phyloP scores from a whole-genome alignment of 805 yeast genomes.

The Wickerhamiella qilinensis region DNA sequence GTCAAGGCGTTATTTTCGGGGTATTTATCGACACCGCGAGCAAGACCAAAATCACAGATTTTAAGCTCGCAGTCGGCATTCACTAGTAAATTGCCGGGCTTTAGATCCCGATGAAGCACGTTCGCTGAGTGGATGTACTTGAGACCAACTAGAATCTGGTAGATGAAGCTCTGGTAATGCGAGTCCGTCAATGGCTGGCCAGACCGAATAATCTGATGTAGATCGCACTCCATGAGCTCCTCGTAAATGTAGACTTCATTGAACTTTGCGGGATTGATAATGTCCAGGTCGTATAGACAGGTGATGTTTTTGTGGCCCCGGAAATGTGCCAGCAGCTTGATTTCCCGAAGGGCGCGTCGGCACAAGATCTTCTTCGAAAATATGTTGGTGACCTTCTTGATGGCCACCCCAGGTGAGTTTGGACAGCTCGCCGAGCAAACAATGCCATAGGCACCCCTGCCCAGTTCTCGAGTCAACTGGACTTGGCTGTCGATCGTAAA shows the following conservation, averaged over 20 bases:
- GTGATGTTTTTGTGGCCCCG: conserved; percentile 95
- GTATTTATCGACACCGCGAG: conserved; percentile 41
- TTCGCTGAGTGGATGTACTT: conserved; percentile 89
- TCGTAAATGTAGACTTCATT: conserved; percentile 89
- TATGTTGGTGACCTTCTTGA: conserved; percentile 89
- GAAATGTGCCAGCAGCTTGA: conserved; percentile 80
- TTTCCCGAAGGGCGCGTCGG: conserved; percentile 80
- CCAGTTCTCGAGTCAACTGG: conserved; percentile 79
- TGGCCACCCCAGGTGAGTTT: conserved; percentile 76
- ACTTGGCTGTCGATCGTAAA: conserved; percentile 82
- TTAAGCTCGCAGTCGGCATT: conserved; percentile 90
- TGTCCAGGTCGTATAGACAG: conserved; percentile 85
- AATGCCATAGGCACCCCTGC: conserved; percentile 96
- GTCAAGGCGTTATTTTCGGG: conserved; percentile 47
- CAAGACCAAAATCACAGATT: conserved; percentile 88
- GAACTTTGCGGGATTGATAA: conserved; percentile 62
- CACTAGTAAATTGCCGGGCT: conserved; percentile 72
- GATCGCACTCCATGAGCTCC: conserved; percentile 96
- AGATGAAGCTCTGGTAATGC: conserved; percentile 84
- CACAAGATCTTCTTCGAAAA: conserved; percentile 82
- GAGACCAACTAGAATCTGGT: conserved; percentile 79
- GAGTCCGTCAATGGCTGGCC: conserved; percentile 80
- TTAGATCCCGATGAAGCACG: conserved; percentile 82
- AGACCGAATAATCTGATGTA: conserved; percentile 92
- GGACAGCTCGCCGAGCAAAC: conserved; percentile 71